These are phyloP conservation scores for Erysimum pusillum DNA, from an alignment of 441 rosid genomes.

Conservation along the genomic window DNA sequence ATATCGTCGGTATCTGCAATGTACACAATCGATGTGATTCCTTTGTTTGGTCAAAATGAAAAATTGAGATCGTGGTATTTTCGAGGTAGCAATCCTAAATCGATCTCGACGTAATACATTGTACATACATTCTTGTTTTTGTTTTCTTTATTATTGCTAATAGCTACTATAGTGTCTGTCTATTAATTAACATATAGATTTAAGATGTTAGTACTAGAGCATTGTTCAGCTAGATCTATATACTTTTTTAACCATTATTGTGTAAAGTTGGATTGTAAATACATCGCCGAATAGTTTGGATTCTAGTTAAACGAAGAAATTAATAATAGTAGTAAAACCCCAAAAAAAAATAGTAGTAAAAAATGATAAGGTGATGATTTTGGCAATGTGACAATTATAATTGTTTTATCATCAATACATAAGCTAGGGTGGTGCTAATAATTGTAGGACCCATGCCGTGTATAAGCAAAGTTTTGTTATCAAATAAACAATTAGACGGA, in stretches of 20 bases:
- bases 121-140: not conserved
- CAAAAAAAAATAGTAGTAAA: not conserved
- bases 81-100: not conserved
- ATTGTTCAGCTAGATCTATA: not conserved
- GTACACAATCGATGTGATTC: not conserved
- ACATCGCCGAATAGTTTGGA: not conserved
- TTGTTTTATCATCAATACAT: not conserved
- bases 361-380: not conserved
- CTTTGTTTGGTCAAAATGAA: not conserved
- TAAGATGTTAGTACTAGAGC: no score
- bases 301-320: not conserved
- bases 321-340: no score
- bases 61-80: not conserved
- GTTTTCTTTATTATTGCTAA: not conserved
- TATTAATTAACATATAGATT: no score
- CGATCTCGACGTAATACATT: no score
- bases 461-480: conserved; percentile 24
- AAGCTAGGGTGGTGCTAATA: not conserved
- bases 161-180: no score
- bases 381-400: not conserved
- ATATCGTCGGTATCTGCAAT: not conserved
- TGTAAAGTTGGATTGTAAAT: not conserved
- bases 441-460: conserved; percentile 12
- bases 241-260: not conserved
- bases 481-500: conserved; percentile 13